Percentiles rank a stretch among this genome's conserved stretches.
Conservation (phyloP, 2,329 filamentous ascomycete genomes). For the Blastomyces emzantsi region DNA sequence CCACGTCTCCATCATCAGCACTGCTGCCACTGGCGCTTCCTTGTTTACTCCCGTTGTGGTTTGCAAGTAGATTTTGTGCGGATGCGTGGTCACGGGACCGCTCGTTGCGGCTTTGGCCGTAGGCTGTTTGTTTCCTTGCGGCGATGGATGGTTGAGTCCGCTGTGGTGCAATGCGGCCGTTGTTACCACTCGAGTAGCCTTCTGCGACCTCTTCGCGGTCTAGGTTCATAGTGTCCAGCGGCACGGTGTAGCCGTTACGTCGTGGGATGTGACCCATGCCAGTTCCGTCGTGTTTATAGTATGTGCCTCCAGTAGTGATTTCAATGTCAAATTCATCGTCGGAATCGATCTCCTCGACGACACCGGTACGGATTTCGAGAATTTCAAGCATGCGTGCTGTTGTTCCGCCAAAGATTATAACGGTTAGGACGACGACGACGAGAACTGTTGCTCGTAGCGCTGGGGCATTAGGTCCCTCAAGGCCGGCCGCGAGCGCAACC, state of each 20-base stretch:
- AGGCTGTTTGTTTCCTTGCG: constrained; percentile 44
- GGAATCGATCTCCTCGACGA: constrained; percentile 93
- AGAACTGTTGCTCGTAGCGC: constrained; percentile 90
- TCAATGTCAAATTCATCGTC: constrained; percentile 99
- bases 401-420: constrained; percentile 97
- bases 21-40: constrained; percentile 39
- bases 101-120: constrained; percentile 38
- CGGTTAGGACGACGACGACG: constrained; percentile 91
- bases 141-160: constrained; percentile 33
- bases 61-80: constrained; percentile 45
- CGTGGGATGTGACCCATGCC: constrained; percentile 71
- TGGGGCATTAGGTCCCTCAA: constrained; percentile 71
- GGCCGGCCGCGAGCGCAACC: constrained; percentile 81
- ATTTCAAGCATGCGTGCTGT: constrained; percentile 98
- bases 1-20: constrained; percentile 42
- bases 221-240: constrained; percentile 42
- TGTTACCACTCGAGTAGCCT: constrained; percentile 52
- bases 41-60: constrained; percentile 31
- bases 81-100: constrained; percentile 31
- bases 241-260: constrained; percentile 50
- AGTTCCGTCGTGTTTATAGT: constrained; percentile 68
- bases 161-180: constrained; percentile 41
- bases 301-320: constrained; percentile 59
- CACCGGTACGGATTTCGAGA: constrained; percentile 87
- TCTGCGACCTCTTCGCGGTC: constrained; percentile 29